Conservation (phyloP, 495 filamentous ascomycete species). For the Penicillium fimorum region DNA sequence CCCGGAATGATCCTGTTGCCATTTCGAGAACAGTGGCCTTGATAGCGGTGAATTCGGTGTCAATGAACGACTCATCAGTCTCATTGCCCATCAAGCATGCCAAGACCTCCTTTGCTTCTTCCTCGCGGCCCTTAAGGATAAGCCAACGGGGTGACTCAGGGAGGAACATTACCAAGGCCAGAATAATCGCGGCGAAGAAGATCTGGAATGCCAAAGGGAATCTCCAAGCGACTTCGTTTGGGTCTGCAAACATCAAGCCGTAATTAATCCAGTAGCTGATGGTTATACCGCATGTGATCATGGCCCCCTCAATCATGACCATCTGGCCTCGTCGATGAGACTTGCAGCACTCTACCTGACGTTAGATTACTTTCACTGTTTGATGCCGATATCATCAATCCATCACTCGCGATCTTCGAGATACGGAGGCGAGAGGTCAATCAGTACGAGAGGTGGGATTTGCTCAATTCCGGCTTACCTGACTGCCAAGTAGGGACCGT, state of each 20-base stretch:
- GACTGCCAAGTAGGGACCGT: conserved; percentile 78
- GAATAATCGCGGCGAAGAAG: conserved; percentile 61
- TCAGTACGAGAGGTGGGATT: neutral
- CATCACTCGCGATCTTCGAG: neutral
- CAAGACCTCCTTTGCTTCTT: conserved; percentile 64
- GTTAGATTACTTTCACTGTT: neutral
- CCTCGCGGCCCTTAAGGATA: conserved; percentile 63
- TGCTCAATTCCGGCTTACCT: conserved; percentile 2
- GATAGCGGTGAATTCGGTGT: conserved; percentile 67
- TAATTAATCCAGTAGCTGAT: conserved; percentile 77
- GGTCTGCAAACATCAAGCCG: conserved; percentile 63
- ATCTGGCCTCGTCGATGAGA: conserved; percentile 71
- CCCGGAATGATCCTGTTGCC: conserved; percentile 61
- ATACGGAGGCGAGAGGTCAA: neutral
- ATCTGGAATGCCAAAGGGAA: conserved; percentile 75
- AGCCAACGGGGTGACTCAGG: conserved; percentile 78
- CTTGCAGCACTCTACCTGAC: conserved; percentile 59
- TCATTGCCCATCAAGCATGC: conserved; percentile 56
- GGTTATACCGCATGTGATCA: conserved; percentile 71
- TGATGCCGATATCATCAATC: neutral
- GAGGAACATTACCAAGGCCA: conserved; percentile 59
- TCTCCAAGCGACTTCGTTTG: conserved; percentile 65
- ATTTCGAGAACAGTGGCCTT: conserved; percentile 75
- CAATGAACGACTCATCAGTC: conserved; percentile 52
- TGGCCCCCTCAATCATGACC: conserved; percentile 74